These are phyloP conservation scores for Podospora pseudopauciseta DNA, from an alignment of 495 filamentous ascomycete species.

Conservation along the genomic window DNA sequence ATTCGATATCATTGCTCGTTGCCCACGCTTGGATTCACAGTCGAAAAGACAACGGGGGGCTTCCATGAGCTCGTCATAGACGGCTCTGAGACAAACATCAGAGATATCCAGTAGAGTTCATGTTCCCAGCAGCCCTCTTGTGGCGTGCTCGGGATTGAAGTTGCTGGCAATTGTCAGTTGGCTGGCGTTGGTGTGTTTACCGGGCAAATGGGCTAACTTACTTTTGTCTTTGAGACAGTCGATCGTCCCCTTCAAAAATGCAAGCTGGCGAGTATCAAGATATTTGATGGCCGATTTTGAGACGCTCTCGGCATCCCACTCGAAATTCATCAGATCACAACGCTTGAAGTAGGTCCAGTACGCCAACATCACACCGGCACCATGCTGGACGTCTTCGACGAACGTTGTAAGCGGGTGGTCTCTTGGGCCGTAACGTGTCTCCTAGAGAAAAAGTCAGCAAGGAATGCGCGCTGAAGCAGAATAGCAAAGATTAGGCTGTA, in stretches of 20 bases:
- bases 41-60: slow-evolving; percentile 22
- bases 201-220: background rate
- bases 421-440: slow-evolving; percentile 28
- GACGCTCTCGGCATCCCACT: slow-evolving; percentile 18
- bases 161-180: slow-evolving; percentile 11
- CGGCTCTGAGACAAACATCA: slow-evolving; percentile 23
- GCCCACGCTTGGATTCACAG: slow-evolving; percentile 24
- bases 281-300: background rate
- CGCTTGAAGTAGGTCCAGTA: slow-evolving; percentile 33
- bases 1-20: background rate
- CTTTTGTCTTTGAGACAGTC: slow-evolving; percentile 13
- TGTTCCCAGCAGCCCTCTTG: slow-evolving; percentile 29
- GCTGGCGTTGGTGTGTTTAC: background rate
- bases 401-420: slow-evolving; percentile 17
- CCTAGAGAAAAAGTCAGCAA: slow-evolving; percentile 17
- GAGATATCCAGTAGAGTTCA: slow-evolving; percentile 30
- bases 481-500: background rate
- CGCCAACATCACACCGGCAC: slow-evolving; percentile 25
- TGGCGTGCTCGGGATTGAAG: slow-evolving; percentile 16
- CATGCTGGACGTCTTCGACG: slow-evolving; percentile 28
- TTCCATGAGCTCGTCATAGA: slow-evolving; percentile 16
- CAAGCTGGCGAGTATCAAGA: slow-evolving; percentile 19
- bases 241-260: slow-evolving; percentile 20
- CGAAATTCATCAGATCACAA: slow-evolving; percentile 22
- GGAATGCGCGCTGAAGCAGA: background rate